phyloP scores from a whole-genome alignment of 345 rosid genomes.

The Microcos paniculata region DNA sequence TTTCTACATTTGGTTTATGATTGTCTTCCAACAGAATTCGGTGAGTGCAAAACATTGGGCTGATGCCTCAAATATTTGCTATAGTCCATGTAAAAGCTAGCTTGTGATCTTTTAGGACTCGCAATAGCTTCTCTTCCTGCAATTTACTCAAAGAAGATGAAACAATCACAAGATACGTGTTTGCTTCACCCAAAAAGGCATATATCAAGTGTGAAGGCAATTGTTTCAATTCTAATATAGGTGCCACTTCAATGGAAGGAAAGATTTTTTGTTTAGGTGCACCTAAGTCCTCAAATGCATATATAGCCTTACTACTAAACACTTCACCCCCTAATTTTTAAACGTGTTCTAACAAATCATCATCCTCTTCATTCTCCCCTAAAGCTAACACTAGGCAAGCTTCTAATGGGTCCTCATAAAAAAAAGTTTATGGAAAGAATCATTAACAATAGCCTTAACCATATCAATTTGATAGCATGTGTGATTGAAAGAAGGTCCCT shows the following conservation, averaged over 20 bases:
- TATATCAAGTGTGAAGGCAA: not conserved
- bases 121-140: not conserved
- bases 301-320: too few relatives aligned
- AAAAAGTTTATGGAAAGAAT: too few relatives aligned
- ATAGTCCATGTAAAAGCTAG: not conserved
- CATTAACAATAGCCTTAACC: too few relatives aligned
- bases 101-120: not conserved
- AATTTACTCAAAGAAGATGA: not conserved
- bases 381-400: too few relatives aligned
- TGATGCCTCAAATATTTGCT: not conserved
- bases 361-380: too few relatives aligned
- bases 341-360: too few relatives aligned
- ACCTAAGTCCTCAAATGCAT: not conserved
- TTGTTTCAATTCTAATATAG: not conserved
- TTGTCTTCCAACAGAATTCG: not conserved
- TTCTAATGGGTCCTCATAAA: too few relatives aligned
- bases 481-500: too few relatives aligned
- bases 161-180: not conserved
- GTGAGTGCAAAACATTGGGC: not conserved
- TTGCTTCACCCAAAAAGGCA: not conserved
- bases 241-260: not conserved
- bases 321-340: not conserved
- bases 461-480: too few relatives aligned
- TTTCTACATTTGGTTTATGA: not conserved
- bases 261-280: too few relatives aligned